phyloP scores from a whole-genome alignment of 306 rosid species.

The Calophaca sinica region DNA sequence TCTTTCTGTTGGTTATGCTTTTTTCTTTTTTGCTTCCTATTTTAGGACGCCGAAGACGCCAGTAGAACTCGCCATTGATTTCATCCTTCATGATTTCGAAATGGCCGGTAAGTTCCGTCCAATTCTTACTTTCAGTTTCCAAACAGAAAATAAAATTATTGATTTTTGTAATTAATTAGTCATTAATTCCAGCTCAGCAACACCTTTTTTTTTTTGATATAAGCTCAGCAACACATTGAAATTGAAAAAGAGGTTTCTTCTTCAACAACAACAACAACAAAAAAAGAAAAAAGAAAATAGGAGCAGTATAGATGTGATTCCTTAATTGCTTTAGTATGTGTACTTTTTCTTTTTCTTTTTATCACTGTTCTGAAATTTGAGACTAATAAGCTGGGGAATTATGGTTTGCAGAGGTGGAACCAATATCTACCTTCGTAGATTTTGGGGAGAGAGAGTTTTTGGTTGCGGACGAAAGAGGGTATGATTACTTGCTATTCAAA shows the following conservation, averaged over 20 bases:
- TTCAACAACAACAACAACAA: too few species aligned
- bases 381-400: constrained; percentile 34
- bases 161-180: neutral
- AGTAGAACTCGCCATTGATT: constrained; percentile 87
- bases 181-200: constrained; percentile 36
- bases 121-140: constrained; percentile 29
- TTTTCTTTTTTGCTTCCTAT: constrained; percentile 26
- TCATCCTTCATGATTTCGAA: constrained; percentile 92
- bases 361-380: constrained; percentile 21
- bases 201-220: too few species aligned
- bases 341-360: neutral
- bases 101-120: constrained; percentile 79
- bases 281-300: neutral
- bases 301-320: neutral
- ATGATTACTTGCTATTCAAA: constrained; percentile 75
- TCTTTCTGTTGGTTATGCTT: neutral
- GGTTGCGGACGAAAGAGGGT: constrained; percentile 96
- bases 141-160: neutral
- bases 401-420: constrained; percentile 83
- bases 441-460: constrained; percentile 87
- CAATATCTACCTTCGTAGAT: constrained; percentile 81
- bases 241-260: neutral
- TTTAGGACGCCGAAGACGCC: constrained; percentile 74
- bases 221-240: constrained; percentile 30
- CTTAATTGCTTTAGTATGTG: neutral